phyloP scores from a whole-genome alignment of 306 rosid genomes.

The Prunus fruticosa region DNA sequence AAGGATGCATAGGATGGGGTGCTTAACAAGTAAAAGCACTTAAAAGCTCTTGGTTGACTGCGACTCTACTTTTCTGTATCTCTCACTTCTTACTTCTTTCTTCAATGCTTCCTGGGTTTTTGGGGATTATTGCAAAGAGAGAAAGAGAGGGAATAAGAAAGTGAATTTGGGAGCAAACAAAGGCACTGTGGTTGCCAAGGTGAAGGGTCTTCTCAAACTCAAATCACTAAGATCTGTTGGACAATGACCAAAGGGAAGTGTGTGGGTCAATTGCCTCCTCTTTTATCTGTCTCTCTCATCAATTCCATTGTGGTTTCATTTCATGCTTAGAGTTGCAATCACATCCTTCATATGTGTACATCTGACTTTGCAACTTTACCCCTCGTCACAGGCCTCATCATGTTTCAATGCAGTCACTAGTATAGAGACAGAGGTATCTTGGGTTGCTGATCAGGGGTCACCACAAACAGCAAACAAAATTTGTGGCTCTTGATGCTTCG shows the following conservation, averaged over 20 bases:
- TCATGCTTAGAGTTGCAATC: not conserved
- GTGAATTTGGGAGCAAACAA: not conserved
- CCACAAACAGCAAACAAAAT: not conserved
- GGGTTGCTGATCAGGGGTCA: not conserved
- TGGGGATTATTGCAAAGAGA: constrained; percentile 24
- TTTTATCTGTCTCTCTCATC: not conserved
- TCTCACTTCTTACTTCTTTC: not conserved
- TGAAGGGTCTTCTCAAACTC: constrained; percentile 38
- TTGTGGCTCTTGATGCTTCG: not conserved
- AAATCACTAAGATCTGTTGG: constrained; percentile 27
- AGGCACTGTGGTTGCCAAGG: constrained; percentile 10
- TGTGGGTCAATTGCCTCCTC: constrained; percentile 25
- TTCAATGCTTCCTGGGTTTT: constrained; percentile 32
- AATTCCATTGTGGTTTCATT: not conserved
- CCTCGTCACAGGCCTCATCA: not conserved
- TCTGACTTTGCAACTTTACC: not conserved
- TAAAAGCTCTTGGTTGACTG: constrained; percentile 21
- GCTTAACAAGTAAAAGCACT: constrained; percentile 27
- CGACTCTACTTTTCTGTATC: not conserved
- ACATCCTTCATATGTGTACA: constrained; percentile 8
- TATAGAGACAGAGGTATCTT: not conserved
- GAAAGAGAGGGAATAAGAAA: not conserved
- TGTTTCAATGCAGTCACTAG: too few relatives aligned
- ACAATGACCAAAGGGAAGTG: constrained; percentile 22
- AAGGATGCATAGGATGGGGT: constrained; percentile 30